Base-by-base conservation (phyloP, 139 green algal species). In the Picochlorum sp. region DNA sequence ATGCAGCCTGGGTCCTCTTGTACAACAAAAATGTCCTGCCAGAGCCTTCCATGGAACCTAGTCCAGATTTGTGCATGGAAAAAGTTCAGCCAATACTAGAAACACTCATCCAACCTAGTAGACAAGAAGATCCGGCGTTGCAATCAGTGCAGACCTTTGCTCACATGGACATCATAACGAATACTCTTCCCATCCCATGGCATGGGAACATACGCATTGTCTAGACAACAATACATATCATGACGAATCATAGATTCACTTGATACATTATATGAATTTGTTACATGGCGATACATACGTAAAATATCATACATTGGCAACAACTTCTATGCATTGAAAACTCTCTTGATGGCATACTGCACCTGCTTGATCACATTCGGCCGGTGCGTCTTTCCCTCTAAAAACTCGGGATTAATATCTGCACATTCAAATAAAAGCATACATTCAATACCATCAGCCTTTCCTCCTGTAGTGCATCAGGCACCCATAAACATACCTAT, bases 1-100 rank as follows among this genome's bases (percentile, higher is more conserved):
- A 91, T 45, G 75, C 76, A 20, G 82, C 87, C 9, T 91, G 84
- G 84, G 34, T 41, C 34, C 8, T 41, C 34, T 41, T 41, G 34
- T 41, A 41, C 34, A 41, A 11, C 8, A 41, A 13, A 6, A 41
- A 41, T 41, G 34, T 2, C 34, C 34, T 13, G 8, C 8, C 34
- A 41, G 34, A 41, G 34, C 8, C 34, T 41, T 41, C 34, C 34
- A 41, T 41, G 7, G 2, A 8, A 13, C 34, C 8, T 11, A 4
- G 7, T 41, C 34, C 34, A 41, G 34, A 41, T 41, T 41, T 41
- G 34, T 41, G 34, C 34, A 41, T 41, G 34, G 34, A 41, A 9
- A 41, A 41, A 11, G 9, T 41, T 41, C 34, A 41, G 34, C 34
- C 34, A 41, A 11, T 41, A 13, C 1, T 41, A 41, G 34, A 41